A percentile compares a stretch with the other conserved stretches of the same genome.
Evolutionary conservation across 257 asterid species (phyloP).

Genomic region (Plantago ovata): DNA sequence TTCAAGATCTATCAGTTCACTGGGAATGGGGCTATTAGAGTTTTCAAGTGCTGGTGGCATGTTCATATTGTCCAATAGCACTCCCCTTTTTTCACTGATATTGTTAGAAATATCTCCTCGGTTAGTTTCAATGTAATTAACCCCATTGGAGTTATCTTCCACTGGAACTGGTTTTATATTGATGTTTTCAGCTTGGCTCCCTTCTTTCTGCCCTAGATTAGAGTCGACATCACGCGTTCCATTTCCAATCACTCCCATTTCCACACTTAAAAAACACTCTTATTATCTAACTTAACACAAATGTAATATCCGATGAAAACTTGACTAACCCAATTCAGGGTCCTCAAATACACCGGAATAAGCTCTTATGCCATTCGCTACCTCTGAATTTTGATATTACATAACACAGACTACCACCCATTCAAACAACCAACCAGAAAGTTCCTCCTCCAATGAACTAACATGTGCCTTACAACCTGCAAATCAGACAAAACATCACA

Average conservation of each 20-base stretch:
- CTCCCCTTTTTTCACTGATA: slow-evolving; percentile 25
- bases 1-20: slow-evolving; percentile 25
- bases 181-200: slow-evolving; percentile 26
- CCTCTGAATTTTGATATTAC: slow-evolving; percentile 6
- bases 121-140: slow-evolving; percentile 17
- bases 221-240: slow-evolving; percentile 7
- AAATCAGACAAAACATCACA: slow-evolving; percentile 18
- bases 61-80: slow-evolving; percentile 27
- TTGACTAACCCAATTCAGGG: slow-evolving; percentile 7
- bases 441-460: not conserved
- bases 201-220: slow-evolving; percentile 34
- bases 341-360: slow-evolving; percentile 7
- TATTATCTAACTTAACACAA: too few relatives aligned
- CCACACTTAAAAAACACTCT: slow-evolving; percentile 1
- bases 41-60: slow-evolving; percentile 25
- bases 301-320: too few relatives aligned
- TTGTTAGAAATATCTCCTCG: slow-evolving; percentile 19
- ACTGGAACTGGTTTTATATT: slow-evolving; percentile 19
- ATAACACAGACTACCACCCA: slow-evolving; percentile 5
- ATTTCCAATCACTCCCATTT: slow-evolving; percentile 19
- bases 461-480: slow-evolving; percentile 20
- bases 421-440: slow-evolving; percentile 17
- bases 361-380: slow-evolving; percentile 4
- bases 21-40: slow-evolving; percentile 23
- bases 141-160: slow-evolving; percentile 21